Evolutionary conservation across 1,284 basidiomycete species (phyloP).

Genomic region (Trichosporon faecale): DNA sequence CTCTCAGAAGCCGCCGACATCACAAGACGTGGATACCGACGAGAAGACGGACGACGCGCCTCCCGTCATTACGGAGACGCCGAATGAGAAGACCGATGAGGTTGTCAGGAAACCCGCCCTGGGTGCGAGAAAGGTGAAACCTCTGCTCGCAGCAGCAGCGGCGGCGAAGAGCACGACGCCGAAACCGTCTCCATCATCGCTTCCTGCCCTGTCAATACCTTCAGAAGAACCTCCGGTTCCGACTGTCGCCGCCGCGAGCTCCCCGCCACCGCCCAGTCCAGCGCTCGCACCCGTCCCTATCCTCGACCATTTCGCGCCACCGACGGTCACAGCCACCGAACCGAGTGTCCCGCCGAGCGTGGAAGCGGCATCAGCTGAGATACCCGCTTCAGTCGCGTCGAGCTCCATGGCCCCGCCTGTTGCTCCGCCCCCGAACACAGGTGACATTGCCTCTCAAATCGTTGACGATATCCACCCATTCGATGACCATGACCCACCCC

Average conservation of each 20-base stretch:
- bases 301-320: background rate
- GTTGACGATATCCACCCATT: background rate
- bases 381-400: background rate
- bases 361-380: background rate
- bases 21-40: background rate
- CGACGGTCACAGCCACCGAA: background rate
- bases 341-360: background rate
- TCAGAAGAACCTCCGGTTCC: background rate
- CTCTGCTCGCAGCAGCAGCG: background rate
- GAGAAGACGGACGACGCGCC: background rate
- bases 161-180: constrained; percentile 3
- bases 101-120: background rate
- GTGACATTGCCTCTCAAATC: background rate
- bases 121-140: constrained; percentile 7
- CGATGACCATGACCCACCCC: background rate
- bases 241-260: background rate
- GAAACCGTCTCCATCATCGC: background rate
- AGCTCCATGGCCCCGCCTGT: background rate
- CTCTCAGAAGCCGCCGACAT: background rate
- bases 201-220: background rate
- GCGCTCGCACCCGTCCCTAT: background rate
- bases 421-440: background rate
- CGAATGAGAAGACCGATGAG: constrained; percentile 6
- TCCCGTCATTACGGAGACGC: too few relatives aligned
- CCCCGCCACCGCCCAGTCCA: background rate